Evolutionary conservation across 148 eudicot genomes (phyloP).

Genomic region (Rhododendron griersonianum): DNA sequence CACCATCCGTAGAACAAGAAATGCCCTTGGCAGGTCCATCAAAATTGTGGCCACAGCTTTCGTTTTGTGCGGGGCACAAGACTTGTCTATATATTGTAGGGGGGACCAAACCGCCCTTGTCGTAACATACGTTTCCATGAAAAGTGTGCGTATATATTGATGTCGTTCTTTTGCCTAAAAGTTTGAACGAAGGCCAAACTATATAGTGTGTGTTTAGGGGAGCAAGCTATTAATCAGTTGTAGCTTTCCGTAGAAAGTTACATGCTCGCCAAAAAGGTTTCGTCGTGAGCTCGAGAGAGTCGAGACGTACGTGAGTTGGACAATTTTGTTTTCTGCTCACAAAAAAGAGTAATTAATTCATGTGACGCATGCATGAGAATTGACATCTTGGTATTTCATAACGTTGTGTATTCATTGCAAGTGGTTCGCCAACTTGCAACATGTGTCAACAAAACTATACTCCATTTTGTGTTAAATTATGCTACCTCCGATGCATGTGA

Average conservation of each 20-base stretch:
- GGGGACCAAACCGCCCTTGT: background rate
- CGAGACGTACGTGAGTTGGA: background rate
- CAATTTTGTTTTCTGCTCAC: too few relatives aligned
- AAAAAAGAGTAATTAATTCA: too few relatives aligned
- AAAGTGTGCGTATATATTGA: background rate
- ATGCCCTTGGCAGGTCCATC: background rate
- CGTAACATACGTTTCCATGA: background rate
- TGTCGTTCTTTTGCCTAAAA: background rate
- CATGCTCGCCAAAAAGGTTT: background rate
- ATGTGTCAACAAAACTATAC: too few relatives aligned
- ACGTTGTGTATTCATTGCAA: too few relatives aligned
- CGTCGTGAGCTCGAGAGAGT: background rate
- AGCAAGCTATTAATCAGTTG: background rate
- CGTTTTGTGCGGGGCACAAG: background rate
- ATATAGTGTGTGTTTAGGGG: background rate
- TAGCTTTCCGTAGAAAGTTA: background rate
- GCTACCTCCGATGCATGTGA: too few relatives aligned
- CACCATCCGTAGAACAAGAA: background rate
- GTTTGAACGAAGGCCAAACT: background rate
- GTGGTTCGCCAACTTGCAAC: too few relatives aligned
- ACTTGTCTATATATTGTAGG: background rate
- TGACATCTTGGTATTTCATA: too few relatives aligned
- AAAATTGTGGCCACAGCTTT: background rate
- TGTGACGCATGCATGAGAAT: too few relatives aligned
- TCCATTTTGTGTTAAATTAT: too few relatives aligned